Evolutionary conservation across 1,139 yeast genomes (phyloP), one percentile per base, ranked within the genome.

Genomic region (Suhomyces maxii): DNA sequence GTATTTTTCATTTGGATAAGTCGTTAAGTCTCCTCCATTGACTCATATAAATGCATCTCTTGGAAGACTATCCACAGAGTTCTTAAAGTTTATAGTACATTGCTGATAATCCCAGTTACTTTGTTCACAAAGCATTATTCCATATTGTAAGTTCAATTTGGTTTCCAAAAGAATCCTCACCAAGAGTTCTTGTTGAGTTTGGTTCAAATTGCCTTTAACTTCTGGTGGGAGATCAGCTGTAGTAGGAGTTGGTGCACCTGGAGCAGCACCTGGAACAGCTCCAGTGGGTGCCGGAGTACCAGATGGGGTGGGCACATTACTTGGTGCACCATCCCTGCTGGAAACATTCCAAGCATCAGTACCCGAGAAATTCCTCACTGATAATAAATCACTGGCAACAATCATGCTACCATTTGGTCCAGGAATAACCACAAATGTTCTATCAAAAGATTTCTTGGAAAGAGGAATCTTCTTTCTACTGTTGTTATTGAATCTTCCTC

Each of bases 81-180:
- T 83, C 56, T 83, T 81, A 67, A 91, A 93, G 52, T 89, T 84
- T 41, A 76, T 76, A 23, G 82, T 71, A 36, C 97, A 91, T 48
- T 73, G 78, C 41, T 80, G 83, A 56, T 81, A 84, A 65, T 89
- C 86, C 91, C 96, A 91, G 46, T 81, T 77, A 58, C 96, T 89
- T 64, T 90, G 97, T 60, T 90, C 91, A 45, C 93, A 86, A 42
- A 95, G 77, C 89, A 91, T 82, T 33, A 84, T 69, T 1, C 95
- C 89, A 63, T 84, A 93, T 57, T 87, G 87, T 26, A 88, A 73
- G 55, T 81, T 90, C 53, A 93, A 71, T 46, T 84, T 82, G 0
- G 98, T 93, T 54, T 87, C 90, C 40, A 78, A 65, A 65, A 86
- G 79, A 26, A 93, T 70, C 56, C 79, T 83, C 26, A 80, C 77